Evolutionary conservation across 2,329 filamentous ascomycete species (phyloP).

Genomic region (Cryphonectria parasitica): DNA sequence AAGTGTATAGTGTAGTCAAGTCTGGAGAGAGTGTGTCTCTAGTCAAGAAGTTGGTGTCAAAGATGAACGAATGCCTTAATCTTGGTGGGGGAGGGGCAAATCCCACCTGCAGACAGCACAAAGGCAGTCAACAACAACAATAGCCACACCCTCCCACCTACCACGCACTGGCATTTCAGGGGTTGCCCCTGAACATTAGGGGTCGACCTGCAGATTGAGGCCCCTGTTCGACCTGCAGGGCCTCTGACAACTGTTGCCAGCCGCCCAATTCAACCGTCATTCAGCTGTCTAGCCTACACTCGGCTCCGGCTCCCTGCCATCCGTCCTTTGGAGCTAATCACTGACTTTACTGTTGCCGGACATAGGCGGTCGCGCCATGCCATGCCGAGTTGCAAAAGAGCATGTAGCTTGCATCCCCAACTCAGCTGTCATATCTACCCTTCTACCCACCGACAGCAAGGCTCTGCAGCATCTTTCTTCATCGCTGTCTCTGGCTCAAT

Average conservation of each 20-base stretch:
- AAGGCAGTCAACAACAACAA: slow-evolving; percentile 16
- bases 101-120: slow-evolving; percentile 1
- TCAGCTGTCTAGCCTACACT: not conserved
- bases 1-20: not conserved
- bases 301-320: slow-evolving; percentile 2
- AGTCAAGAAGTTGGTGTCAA: slow-evolving; percentile 2
- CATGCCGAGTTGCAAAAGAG: not conserved
- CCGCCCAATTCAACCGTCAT: not conserved
- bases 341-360: not conserved
- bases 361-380: slow-evolving; percentile 18
- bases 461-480: not conserved
- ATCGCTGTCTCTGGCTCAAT: not conserved
- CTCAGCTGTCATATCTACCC: not conserved
- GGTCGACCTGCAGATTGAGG: slow-evolving; percentile 5
- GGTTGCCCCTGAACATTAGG: slow-evolving; percentile 23
- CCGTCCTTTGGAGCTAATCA: not conserved
- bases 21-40: not conserved
- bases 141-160: not conserved
- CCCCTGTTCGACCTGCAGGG: not conserved
- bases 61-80: not conserved
- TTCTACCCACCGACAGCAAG: not conserved
- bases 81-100: slow-evolving; percentile 30
- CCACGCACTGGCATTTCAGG: slow-evolving; percentile 17
- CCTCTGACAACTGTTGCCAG: slow-evolving; percentile 23
- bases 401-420: slow-evolving; percentile 1